Conservation (phyloP, 441 rosid species). For the Gossypium aridum region DNA sequence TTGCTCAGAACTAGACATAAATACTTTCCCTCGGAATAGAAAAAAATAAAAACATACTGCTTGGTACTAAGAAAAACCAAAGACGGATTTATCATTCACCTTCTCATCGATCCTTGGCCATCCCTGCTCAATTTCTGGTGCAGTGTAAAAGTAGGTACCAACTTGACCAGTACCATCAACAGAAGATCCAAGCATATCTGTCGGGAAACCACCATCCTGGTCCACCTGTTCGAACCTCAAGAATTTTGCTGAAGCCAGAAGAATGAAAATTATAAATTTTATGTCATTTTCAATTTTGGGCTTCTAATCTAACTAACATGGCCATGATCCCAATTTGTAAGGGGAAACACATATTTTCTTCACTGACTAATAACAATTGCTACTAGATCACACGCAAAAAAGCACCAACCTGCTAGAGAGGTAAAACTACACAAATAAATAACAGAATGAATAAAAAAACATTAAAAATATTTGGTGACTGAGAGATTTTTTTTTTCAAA, state of each 20-base stretch:
- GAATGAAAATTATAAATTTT: conserved; percentile 11
- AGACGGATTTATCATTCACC: conserved; percentile 36
- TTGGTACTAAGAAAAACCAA: conserved; percentile 15
- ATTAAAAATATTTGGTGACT: background rate
- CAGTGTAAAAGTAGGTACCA: conserved; percentile 95
- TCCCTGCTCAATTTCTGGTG: conserved; percentile 97
- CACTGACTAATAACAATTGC: background rate
- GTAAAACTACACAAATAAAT: background rate
- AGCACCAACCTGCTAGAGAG: background rate
- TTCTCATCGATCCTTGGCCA: conserved; percentile 99
- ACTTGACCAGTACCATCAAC: conserved; percentile 89
- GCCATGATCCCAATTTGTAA: background rate
- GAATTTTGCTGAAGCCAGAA: conserved; percentile 70
- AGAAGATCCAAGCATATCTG: conserved; percentile 67
- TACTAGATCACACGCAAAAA: background rate
- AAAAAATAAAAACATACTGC: background rate
- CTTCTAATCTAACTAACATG: background rate
- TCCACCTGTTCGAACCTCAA: conserved; percentile 93
- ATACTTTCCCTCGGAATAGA: background rate
- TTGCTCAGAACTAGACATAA: background rate
- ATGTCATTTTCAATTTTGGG: background rate
- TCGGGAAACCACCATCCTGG: conserved; percentile 56
- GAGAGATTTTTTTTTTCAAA: background rate
- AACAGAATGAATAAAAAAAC: background rate
- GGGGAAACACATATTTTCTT: background rate